Conservation (phyloP, 2,329 filamentous ascomycete species). For the Trichoderma sp. region DNA sequence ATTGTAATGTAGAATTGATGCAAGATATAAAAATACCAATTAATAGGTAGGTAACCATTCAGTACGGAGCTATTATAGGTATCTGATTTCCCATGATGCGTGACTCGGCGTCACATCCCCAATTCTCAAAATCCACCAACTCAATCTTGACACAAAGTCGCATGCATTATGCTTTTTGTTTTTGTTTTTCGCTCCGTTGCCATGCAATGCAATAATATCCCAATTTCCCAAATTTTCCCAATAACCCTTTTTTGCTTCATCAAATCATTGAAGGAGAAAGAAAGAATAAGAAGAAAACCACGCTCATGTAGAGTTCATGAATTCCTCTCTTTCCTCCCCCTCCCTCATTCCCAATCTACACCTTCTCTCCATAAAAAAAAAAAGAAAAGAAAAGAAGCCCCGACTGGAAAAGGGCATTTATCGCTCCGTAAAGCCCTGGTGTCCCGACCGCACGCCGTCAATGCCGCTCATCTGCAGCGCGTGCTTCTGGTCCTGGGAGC, state of each 20-base stretch:
- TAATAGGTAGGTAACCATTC: background rate
- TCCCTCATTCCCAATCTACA: background rate
- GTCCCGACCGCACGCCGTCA: slow-evolving; percentile 35
- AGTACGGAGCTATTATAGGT: background rate
- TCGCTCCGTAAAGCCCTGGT: slow-evolving; percentile 43
- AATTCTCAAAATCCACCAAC: background rate
- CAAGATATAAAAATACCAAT: background rate
- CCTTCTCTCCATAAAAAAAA: background rate
- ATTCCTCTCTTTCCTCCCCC: background rate
- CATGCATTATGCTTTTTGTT: background rate
- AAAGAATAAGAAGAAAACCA: background rate
- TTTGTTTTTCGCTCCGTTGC: background rate
- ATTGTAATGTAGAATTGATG: background rate
- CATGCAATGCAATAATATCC: background rate
- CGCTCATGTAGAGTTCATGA: background rate
- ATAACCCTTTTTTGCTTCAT: background rate
- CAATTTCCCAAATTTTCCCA: background rate
- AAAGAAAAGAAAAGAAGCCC: background rate
- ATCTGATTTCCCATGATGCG: background rate
- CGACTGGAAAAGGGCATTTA: background rate
- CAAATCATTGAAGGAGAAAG: background rate
- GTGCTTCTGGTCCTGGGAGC: slow-evolving; percentile 53
- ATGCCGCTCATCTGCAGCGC: slow-evolving; percentile 48
- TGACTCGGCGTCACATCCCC: background rate
- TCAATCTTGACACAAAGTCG: background rate